A percentile compares a stretch with the other conserved stretches of the same genome.
Conservation (phyloP, 805 yeast genomes). For the Yarrowia divulgata region DNA sequence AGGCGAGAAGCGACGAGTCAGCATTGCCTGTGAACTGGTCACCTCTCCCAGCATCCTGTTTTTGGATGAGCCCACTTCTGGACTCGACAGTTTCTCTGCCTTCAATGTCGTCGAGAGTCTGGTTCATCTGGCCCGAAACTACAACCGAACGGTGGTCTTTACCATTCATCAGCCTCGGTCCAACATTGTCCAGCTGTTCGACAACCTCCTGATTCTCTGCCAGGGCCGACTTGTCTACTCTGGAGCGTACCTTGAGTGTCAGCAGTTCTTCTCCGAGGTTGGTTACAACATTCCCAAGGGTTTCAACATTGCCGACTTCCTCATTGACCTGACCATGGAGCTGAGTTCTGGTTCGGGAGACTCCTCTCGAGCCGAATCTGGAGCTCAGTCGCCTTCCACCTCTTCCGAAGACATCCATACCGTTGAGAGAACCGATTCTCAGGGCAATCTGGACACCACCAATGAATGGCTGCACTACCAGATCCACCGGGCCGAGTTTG, state of each 20-base stretch:
- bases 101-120: conserved; percentile 86
- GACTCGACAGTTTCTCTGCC: conserved; percentile 93
- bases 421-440: conserved; percentile 43
- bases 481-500: conserved; percentile 75
- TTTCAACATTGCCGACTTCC: conserved; percentile 90
- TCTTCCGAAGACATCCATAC: conserved; percentile 44
- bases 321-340: conserved; percentile 88
- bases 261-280: conserved; percentile 72
- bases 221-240: conserved; percentile 88
- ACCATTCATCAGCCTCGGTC: conserved; percentile 98
- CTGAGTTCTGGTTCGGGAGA: conserved; percentile 44
- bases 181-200: conserved; percentile 90
- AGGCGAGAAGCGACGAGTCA: conserved; percentile 90
- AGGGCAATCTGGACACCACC: conserved; percentile 60
- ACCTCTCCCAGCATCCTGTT: conserved; percentile 85
- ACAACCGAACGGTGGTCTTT: conserved; percentile 85
- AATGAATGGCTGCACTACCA: conserved; percentile 89
- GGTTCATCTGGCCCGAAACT: conserved; percentile 77
- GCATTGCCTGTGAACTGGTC: conserved; percentile 91
- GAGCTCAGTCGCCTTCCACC: neutral
- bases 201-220: conserved; percentile 77
- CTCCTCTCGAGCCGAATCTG: conserved; percentile 32
- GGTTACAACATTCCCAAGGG: conserved; percentile 89
- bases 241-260: conserved; percentile 79
- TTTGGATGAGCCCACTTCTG: conserved; percentile 94